Percentiles rank a stretch among this genome's conserved stretches.
phyloP scores from a whole-genome alignment of 768 basidiomycete species.

The Trametes maxima region DNA sequence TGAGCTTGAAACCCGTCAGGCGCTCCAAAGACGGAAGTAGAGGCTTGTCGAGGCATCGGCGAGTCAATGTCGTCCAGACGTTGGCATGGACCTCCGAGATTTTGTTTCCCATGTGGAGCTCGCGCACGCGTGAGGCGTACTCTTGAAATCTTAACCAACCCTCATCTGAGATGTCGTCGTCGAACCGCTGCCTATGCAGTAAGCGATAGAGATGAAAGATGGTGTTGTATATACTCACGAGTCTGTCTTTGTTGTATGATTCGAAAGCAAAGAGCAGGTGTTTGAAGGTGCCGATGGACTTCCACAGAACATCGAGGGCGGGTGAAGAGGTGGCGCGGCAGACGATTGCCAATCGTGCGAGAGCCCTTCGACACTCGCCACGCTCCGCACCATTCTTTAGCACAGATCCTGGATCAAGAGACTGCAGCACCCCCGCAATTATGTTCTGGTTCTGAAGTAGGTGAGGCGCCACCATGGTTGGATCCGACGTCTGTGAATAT shows the following conservation, averaged over 20 bases:
- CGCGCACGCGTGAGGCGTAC: constrained; percentile 1
- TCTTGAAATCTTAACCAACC: constrained; percentile 2
- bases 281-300: not conserved
- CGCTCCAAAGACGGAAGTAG: not conserved
- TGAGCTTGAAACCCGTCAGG: not conserved
- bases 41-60: not conserved
- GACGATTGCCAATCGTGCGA: constrained; percentile 1
- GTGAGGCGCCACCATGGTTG: too few species aligned
- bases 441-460: too few species aligned
- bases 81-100: not conserved
- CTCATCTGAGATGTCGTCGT: not conserved
- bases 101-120: not conserved
- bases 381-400: not conserved
- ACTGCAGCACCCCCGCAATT: not conserved
- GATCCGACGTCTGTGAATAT: too few species aligned
- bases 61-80: not conserved
- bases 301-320: not conserved
- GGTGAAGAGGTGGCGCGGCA: not conserved
- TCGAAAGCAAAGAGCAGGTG: not conserved
- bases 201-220: not conserved
- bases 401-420: not conserved
- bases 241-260: not conserved
- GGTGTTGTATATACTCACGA: not conserved
- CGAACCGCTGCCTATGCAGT: not conserved
- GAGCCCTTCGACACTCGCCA: not conserved